Evolutionary conservation across 202 grass and related monocot species (phyloP).

Genomic region (Musa balbisiana): DNA sequence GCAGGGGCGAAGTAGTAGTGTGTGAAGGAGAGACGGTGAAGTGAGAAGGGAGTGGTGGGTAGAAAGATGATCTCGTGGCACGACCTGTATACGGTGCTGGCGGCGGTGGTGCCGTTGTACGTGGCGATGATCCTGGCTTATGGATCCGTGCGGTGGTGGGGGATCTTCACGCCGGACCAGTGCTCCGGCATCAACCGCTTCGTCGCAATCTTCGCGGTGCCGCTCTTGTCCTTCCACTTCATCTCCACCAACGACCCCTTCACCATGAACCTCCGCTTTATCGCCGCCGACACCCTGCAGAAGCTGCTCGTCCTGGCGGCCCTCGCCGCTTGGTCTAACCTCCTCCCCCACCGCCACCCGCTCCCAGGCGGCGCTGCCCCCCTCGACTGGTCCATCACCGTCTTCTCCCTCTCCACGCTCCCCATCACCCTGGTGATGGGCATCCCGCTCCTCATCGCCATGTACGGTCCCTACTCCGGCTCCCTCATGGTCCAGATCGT

Average conservation of each 20-base stretch:
- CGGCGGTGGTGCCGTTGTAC: constrained; percentile 82
- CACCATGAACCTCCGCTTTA: neutral
- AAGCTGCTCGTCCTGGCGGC: constrained; percentile 14
- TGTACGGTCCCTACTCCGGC: constrained; percentile 74
- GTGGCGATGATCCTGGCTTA: constrained; percentile 92
- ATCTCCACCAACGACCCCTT: constrained; percentile 9
- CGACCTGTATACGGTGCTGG: constrained; percentile 68
- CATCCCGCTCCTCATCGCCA: constrained; percentile 84
- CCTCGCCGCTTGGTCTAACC: constrained; percentile 42
- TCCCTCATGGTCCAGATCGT: constrained; percentile 89
- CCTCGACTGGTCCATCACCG: constrained; percentile 79
- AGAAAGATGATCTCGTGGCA: constrained; percentile 56
- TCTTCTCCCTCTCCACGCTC: constrained; percentile 81
- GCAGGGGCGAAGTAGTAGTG: neutral
- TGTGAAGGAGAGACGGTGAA: neutral
- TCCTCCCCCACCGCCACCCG: constrained; percentile 18
- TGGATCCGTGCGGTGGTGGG: constrained; percentile 86
- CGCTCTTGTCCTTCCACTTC: constrained; percentile 35
- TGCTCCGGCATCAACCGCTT: constrained; percentile 37
- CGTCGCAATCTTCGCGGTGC: constrained; percentile 30
- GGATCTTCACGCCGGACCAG: constrained; percentile 80
- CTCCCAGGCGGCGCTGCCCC: constrained; percentile 21
- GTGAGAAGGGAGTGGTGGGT: neutral
- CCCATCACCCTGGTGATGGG: constrained; percentile 98
- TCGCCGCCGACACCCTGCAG: constrained; percentile 1